Percentiles rank a stretch among this genome's conserved stretches.
Evolutionary conservation across 148 eudicot species (phyloP).

Genomic region (Gaultheria prostrata): DNA sequence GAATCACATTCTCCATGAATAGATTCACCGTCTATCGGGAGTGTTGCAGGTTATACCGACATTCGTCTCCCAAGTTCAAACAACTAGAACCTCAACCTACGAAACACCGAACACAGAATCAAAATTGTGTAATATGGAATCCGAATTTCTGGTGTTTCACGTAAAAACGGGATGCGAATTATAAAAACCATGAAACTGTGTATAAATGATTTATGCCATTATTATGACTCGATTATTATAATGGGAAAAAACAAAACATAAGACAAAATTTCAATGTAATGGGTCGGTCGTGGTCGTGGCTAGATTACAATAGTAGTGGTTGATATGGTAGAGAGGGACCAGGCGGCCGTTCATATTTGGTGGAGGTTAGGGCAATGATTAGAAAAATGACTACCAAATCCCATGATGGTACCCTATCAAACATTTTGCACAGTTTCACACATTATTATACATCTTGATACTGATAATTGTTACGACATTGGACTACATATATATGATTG

Average conservation of each 20-base stretch:
- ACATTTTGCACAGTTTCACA: neutral
- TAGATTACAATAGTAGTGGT: neutral
- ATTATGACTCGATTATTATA: no score
- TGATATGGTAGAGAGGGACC: neutral
- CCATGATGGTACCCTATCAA: neutral
- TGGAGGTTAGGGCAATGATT: conserved; percentile 6
- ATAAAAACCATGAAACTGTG: no score
- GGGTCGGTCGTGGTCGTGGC: neutral
- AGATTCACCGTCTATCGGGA: no score
- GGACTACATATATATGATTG: neutral
- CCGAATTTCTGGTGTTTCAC: no score
- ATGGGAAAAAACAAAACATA: neutral
- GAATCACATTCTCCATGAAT: no score
- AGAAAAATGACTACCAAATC: neutral
- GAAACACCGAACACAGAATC: no score
- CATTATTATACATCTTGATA: neutral
- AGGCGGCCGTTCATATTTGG: neutral
- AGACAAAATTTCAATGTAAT: neutral
- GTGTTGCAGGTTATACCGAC: no score
- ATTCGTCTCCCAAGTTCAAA: no score
- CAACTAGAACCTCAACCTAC: no score
- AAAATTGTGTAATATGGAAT: no score
- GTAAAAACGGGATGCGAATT: no score
- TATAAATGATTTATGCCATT: no score
- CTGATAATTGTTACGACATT: neutral